Evolutionary conservation across 2,329 filamentous ascomycete genomes (phyloP), one percentile per base, ranked within the genome.

Genomic region (Lachnellula suecica): DNA sequence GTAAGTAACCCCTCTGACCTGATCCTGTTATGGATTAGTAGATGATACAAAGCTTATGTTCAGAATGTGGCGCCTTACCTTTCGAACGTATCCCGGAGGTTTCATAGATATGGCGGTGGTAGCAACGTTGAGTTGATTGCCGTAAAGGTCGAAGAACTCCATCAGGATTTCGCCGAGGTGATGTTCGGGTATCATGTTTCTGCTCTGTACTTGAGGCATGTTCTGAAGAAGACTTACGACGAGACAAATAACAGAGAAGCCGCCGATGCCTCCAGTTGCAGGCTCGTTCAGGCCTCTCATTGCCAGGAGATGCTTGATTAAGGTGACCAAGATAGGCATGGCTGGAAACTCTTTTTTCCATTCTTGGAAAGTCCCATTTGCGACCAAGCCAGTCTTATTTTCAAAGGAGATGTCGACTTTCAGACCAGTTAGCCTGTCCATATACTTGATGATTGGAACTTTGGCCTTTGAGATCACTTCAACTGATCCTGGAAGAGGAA

Each of bases 381-480:
- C 93, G 17, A 80, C 72, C 9, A 97, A 74, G 10, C 94, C 94
- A 38, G 88, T 89, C 31, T 86, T 72, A 66, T 97, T 97, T 72
- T 99, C 93, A 66, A 99, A 97, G 0, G 92, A 97, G 11, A 99
- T 81, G 67, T 99, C 94, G 11, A 97, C 88, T 61, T 88, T 89
- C 48, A 99, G 75, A 11, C 85, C 85, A 1, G 92, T 97, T 48
- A 79, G 64, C 49, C 74, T 78, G 66, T 99, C 94, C 41, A 90
- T 79, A 65, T 89, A 97, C 70, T 99, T 99, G 71, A 97, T 83
- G 49, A 99, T 83, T 0, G 94, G 94, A 2, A 99, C 92, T 63
- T 88, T 91, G 20, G 94, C 92, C 59, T 79, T 76, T 1, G 79
- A 65, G 59, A 99, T 90, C 29, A 87, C 78, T 61, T 88, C 81